Evolutionary conservation across 306 rosid genomes (phyloP).

Genomic region (Inga leiocalycina): DNA sequence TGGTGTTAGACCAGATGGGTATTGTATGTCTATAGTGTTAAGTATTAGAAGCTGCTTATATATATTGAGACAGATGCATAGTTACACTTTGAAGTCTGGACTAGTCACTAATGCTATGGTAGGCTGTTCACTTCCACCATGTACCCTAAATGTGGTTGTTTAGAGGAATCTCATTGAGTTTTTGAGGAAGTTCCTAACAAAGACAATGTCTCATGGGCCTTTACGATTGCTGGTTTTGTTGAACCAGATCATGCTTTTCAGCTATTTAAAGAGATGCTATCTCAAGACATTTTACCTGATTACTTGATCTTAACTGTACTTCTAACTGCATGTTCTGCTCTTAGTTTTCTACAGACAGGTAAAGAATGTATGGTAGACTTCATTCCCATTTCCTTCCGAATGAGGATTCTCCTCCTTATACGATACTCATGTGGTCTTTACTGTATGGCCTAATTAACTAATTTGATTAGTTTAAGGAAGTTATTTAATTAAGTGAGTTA

Average conservation of each 20-base stretch:
- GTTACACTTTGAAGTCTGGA: slow-evolving; percentile 57
- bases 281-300: slow-evolving; percentile 48
- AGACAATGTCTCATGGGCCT: slow-evolving; percentile 61
- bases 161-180: slow-evolving; percentile 60
- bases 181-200: slow-evolving; percentile 43
- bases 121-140: slow-evolving; percentile 71
- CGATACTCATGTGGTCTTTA: background rate
- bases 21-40: slow-evolving; percentile 61
- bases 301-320: slow-evolving; percentile 44
- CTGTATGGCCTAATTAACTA: no score
- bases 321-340: slow-evolving; percentile 60
- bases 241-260: slow-evolving; percentile 63
- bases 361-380: slow-evolving; percentile 59
- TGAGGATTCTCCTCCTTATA: background rate
- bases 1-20: slow-evolving; percentile 61
- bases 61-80: slow-evolving; percentile 63
- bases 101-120: slow-evolving; percentile 47
- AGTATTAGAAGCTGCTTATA: slow-evolving; percentile 53
- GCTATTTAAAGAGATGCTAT: slow-evolving; percentile 60
- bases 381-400: background rate
- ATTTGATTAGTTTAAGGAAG: no score
- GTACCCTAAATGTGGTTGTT: slow-evolving; percentile 70
- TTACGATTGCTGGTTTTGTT: slow-evolving; percentile 52
- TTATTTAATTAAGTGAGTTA: no score
- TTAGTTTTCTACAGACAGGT: slow-evolving; percentile 47